Base-by-base conservation (phyloP, 1,284 basidiomycete genomes). In the Ganoderma sp. region DNA sequence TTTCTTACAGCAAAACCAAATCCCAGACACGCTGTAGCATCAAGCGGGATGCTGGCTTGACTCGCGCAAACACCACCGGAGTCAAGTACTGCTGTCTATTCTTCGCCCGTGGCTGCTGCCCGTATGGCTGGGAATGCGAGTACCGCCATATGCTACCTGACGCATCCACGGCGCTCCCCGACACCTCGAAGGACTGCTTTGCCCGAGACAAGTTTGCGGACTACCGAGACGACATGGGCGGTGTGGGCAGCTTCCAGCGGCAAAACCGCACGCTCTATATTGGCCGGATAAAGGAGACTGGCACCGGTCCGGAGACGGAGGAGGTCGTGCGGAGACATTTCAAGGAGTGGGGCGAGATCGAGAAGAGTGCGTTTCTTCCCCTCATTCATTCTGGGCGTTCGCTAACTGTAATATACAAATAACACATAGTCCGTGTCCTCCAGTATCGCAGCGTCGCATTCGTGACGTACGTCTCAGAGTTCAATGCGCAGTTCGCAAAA, bases 151-250 rank as follows among this genome's bases (percentile, higher is more conserved):
- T 88, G 52, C 86, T 98, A 32, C 96, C 96, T 0, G 88, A 94
- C 67, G 87, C 90, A 0, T 78, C 83, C 64, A 82, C 84, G 67
- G 84, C 88, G 32, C 83, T 97, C 8, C 94, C 95, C 0, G 97
- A 99, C 80, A 91, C 92, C 60, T 96, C 96, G 5, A 93, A 96
- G 78, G 97, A 99, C 80, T 96, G 96, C 79, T 99, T 99, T 78
- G 96, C 96, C 0, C 86, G 97, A 65, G 96, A 98, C 83, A 99
- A 99, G 82, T 98, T 98, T 80, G 86, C 96, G 0, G 96, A 97
- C 79, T 99, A 99, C 82, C 86, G 97, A 72, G 97, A 99, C 79
- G 98, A 99, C 81, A 99, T 99, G 97, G 98, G 97, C 74, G 97
- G 97, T 79, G 97, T 99, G 32, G 97, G 97, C 25, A 95, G 94